Conservation (phyloP, 164 flowering plant genomes). For the Paratinospora sagittata region DNA sequence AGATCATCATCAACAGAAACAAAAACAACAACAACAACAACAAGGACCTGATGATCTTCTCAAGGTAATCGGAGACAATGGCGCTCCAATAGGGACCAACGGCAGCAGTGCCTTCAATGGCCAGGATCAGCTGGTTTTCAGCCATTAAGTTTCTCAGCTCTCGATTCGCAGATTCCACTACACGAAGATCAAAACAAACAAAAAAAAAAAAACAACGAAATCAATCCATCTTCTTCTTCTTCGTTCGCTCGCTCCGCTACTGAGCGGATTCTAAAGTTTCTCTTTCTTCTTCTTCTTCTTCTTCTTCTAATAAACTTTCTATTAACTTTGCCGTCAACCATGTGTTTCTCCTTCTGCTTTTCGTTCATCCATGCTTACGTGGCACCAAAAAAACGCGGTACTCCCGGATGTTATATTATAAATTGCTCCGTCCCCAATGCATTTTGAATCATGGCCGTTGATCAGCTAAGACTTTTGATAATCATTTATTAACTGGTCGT, state of each 20-base stretch:
- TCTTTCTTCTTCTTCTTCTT: no score
- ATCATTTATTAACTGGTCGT: no score
- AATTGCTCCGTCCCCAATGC: no score
- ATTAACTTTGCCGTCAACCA: no score
- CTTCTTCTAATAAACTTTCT: no score
- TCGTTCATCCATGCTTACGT: no score
- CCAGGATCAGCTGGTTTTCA: slow-evolving; percentile 73
- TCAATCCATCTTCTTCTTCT: neutral
- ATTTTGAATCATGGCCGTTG: no score
- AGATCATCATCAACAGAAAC: neutral
- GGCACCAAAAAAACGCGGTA: no score
- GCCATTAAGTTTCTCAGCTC: slow-evolving; percentile 30
- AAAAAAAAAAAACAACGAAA: neutral
- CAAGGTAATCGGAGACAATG: slow-evolving; percentile 74
- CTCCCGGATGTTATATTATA: no score
- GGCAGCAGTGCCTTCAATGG: slow-evolving; percentile 91
- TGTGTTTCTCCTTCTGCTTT: no score
- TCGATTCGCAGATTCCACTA: neutral
- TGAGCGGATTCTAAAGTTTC: neutral
- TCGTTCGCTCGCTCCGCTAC: neutral
- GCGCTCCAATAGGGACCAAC: slow-evolving; percentile 74
- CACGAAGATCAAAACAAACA: neutral
- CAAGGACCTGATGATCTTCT: slow-evolving; percentile 70
- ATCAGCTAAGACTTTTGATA: no score
- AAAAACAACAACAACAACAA: neutral